Base-by-base conservation (phyloP, 352 stramenopile genomes). In the Plasmopara muralis region DNA sequence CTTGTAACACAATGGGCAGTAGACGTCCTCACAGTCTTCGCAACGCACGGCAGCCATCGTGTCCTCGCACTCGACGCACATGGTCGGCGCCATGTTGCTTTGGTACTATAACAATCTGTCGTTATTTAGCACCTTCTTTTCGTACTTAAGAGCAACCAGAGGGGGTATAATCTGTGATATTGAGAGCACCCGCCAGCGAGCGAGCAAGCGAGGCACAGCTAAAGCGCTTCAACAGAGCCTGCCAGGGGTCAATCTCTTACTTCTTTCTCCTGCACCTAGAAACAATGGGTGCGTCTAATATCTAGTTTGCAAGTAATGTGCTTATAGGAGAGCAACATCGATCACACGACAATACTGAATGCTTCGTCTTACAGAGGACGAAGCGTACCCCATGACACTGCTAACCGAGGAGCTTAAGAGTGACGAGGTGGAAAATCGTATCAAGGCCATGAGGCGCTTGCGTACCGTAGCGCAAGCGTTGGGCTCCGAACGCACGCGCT, bases 381-480 rank as follows among this genome's bases (percentile, higher is more conserved):
- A 92, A 68, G 77, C 89, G 64, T 79, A 93, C 62, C 83, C 83
- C 44, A 83, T 93, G 57, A 83, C 95, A 57, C 77, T 98, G 34
- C 90, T 97, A 42, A 87, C 83, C 43, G 84, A 91, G 57, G 89
- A 98, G 69, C 69, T 97, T 51, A 89, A 93, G 68, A 89, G 74
- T 56, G 85, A 95, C 50, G 90, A 94, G 59, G 83, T 93, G 30
- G 91, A 97, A 70, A 95, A 82, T 12, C 84, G 90, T 47, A 93
- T 98, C 62, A 95, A 97, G 61, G 87, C 88, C 46, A 97, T 98
- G 88, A 87, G 92, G 12, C 85, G 89, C 33, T 72, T 98, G 37
- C 77, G 78, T 33, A 92, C 95, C 6, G 90, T 98, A 29, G 89
- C 86, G 8, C 85, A 93, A 68, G 91, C 91, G 29, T 84, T 97